phyloP scores from a whole-genome alignment of 176 grass and related monocot species.

The Alopecurus myosuroides region DNA sequence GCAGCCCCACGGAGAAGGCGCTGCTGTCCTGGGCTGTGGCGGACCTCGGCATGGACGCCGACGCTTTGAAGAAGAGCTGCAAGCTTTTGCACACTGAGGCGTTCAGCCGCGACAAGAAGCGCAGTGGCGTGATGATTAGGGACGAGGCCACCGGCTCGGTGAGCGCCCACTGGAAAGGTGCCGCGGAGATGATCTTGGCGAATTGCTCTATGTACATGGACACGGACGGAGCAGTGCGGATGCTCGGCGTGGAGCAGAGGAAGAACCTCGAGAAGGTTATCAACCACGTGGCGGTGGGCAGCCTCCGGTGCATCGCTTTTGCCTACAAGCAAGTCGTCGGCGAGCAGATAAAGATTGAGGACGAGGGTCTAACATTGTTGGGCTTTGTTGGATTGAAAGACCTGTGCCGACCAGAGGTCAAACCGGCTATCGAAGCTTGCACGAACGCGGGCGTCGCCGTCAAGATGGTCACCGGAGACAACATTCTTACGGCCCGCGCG shows the following conservation, averaged over 20 bases:
- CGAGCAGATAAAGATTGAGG: constrained; percentile 26
- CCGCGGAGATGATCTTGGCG: constrained; percentile 73
- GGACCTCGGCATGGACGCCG: constrained; percentile 49
- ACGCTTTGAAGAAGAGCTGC: constrained; percentile 29
- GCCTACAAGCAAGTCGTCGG: constrained; percentile 44
- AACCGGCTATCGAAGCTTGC: constrained; percentile 46
- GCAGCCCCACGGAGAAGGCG: constrained; percentile 94
- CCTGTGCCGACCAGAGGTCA: constrained; percentile 74
- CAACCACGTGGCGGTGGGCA: constrained; percentile 44
- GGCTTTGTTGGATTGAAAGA: constrained; percentile 86
- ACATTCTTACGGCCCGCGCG: constrained; percentile 70
- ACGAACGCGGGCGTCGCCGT: constrained; percentile 49
- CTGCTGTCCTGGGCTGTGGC: constrained; percentile 71
- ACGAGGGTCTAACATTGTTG: constrained; percentile 49
- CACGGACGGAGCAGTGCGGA: constrained; percentile 1
- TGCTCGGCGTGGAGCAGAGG: constrained; percentile 30
- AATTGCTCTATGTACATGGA: constrained; percentile 38
- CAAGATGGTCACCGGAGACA: constrained; percentile 96
- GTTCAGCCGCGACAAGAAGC: constrained; percentile 94
- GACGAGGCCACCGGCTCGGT: constrained; percentile 24
- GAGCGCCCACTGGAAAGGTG: constrained; percentile 83
- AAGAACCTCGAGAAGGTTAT: constrained; percentile 46
- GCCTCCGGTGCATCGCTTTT: constrained; percentile 79
- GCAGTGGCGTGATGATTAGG: constrained; percentile 54
- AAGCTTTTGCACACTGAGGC: constrained; percentile 70